Evolutionary conservation across 83 land plant species (phyloP), one percentile per base, ranked within the genome.

Genomic region (Picea engelmannii): DNA sequence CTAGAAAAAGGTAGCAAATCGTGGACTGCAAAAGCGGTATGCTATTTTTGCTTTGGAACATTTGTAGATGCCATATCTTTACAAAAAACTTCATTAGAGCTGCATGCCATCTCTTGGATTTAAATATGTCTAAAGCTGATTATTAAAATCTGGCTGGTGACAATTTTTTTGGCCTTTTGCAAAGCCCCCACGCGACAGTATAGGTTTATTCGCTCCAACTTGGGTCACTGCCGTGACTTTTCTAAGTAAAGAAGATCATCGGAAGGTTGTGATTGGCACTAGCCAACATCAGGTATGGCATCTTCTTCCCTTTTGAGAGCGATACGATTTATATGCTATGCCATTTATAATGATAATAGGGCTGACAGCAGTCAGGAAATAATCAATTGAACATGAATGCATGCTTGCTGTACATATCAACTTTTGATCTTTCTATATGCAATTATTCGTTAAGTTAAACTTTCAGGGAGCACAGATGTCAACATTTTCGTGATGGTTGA

Each of bases 231-330:
- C 94, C 52, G 83, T 85, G 18, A 85, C 95, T 61, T 93, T 89
- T 79, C 66, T 93, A 4, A 65, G 81, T 77, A 84, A 87, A 75
- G 89, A 91, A 69, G 95, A 93, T 81, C 92, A 91, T 78, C 89
- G 92, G 10, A 93, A 93, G 77, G 71, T 93, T 86, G 94, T 85
- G 4, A 87, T 91, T 85, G 95, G 94, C 24, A 93, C 95, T 23
- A 85, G 88, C 81, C 83, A 71, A 68, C 89, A 93, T 86, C 92
- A 93, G 94, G 95, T 91, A 87, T 24, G 24, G 17, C 23, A 20
- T 38, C 12, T 66, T 44, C 74, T 62, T 66, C 20, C 16, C 58
- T 44, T 25, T 47, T 47, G 58, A 73, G 12, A 44, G 3, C 3
- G 12, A 10, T 44, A 6, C 40, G 5, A 10, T 0, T 73, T n/a